Percentiles rank a stretch among this genome's conserved stretches.
phyloP scores from a whole-genome alignment of 352 stramenopile genomes.

The Pythium scleroteichum region DNA sequence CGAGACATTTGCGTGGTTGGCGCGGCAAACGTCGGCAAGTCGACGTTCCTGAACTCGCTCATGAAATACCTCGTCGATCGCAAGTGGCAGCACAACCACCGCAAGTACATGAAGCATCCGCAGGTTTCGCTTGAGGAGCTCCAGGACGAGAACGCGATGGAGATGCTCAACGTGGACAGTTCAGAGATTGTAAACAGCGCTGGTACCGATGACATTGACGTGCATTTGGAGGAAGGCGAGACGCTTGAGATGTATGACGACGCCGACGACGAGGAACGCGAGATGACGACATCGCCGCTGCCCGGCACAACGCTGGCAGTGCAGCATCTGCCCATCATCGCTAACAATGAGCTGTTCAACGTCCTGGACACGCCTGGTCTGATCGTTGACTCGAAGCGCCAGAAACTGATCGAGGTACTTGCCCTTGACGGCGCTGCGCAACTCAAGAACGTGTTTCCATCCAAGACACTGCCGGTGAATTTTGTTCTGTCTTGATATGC shows the following conservation, averaged over 20 bases:
- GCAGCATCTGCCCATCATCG: constrained; percentile 75
- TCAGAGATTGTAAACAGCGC: constrained; percentile 9
- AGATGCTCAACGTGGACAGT: constrained; percentile 60
- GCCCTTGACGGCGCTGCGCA: constrained; percentile 61
- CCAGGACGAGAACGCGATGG: constrained; percentile 39
- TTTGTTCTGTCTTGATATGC: neutral
- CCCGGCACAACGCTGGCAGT: constrained; percentile 90
- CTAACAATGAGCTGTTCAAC: constrained; percentile 82
- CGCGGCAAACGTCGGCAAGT: constrained; percentile 92
- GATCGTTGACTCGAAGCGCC: constrained; percentile 75
- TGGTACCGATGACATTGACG: constrained; percentile 27
- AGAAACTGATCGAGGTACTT: constrained; percentile 79
- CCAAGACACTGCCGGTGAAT: constrained; percentile 69
- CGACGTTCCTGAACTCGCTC: constrained; percentile 91
- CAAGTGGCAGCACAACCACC: constrained; percentile 87
- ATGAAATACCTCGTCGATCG: constrained; percentile 78
- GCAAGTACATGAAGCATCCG: constrained; percentile 82
- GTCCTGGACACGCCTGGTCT: constrained; percentile 79
- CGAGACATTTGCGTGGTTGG: constrained; percentile 91
- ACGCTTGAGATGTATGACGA: constrained; percentile 70
- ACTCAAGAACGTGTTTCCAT: constrained; percentile 77
- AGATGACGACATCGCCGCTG: constrained; percentile 89
- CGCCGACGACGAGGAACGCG: constrained; percentile 56
- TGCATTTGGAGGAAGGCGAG: constrained; percentile 59
- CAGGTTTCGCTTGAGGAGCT: constrained; percentile 61